A percentile compares a stretch with the other conserved stretches of the same genome.
These are phyloP conservation scores for Coemansia sp. DNA, from an alignment of 192 early-diverging fungal species.

Conservation along the genomic window DNA sequence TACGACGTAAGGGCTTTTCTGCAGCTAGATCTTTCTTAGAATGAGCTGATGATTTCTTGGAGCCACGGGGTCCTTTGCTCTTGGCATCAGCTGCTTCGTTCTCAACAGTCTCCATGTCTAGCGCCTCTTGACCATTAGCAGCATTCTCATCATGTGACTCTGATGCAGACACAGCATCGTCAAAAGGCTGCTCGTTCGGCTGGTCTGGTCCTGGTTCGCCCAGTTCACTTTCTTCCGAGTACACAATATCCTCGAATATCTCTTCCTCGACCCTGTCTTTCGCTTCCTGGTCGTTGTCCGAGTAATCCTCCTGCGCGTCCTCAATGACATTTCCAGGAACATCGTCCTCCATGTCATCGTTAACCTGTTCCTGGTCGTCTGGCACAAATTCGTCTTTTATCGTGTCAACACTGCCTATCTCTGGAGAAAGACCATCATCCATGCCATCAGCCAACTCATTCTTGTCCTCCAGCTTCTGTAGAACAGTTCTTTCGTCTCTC, in stretches of 20 bases:
- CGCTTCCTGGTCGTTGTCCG: not conserved
- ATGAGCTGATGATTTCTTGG: not conserved
- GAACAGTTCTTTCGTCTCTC: not conserved
- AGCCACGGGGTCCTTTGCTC: not conserved
- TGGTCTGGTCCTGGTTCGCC: not conserved
- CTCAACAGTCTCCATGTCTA: not conserved
- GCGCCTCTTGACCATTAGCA: not conserved
- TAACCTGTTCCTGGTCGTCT: not conserved
- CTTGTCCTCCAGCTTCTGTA: not conserved
- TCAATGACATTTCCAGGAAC: slow-evolving; percentile 3
- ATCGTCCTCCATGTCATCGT: slow-evolving; percentile 11
- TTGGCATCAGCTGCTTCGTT: slow-evolving; percentile 3
- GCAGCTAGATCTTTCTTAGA: not conserved
- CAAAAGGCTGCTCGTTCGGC: slow-evolving; percentile 1
- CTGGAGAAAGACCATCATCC: slow-evolving; percentile 16
- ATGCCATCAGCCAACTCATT: slow-evolving; percentile 1
- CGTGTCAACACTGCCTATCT: slow-evolving; percentile 10
- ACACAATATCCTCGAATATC: not conserved
- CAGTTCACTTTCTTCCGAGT: not conserved
- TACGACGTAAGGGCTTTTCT: slow-evolving; percentile 31
- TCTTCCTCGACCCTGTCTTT: not conserved
- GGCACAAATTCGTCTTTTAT: slow-evolving; percentile 4
- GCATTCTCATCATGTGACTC: slow-evolving; percentile 13
- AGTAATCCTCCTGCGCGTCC: slow-evolving; percentile 8
- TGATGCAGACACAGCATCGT: slow-evolving; percentile 10